Conservation (phyloP, 2,329 filamentous ascomycete genomes). For the Fusarium keratoplasticum region DNA sequence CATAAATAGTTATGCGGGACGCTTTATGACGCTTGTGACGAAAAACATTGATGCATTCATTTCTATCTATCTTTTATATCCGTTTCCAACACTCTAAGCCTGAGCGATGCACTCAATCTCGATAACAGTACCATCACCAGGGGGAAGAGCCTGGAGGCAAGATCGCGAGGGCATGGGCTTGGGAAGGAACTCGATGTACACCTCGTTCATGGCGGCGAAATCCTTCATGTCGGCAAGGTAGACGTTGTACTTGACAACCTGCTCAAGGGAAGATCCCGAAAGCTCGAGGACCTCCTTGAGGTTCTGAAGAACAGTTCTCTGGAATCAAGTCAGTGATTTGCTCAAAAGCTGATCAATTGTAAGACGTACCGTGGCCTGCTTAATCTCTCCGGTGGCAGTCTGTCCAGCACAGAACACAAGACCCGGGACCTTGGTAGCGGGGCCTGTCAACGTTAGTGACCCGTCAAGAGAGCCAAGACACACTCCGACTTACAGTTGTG, state of each 20-base stretch:
- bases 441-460: conserved; percentile 43
- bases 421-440: conserved; percentile 57
- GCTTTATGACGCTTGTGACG: not conserved
- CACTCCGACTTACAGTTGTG: conserved; percentile 54
- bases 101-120: conserved; percentile 59
- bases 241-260: conserved; percentile 77
- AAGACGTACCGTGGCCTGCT: conserved; percentile 49
- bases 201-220: conserved; percentile 72
- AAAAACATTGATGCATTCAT: not conserved
- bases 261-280: conserved; percentile 70
- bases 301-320: conserved; percentile 54
- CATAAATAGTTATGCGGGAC: not conserved
- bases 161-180: conserved; percentile 56
- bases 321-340: not conserved
- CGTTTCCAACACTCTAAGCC: conserved; percentile 30
- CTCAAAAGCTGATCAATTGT: accelerated
- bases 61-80: not conserved
- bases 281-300: conserved; percentile 76
- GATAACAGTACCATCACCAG: conserved; percentile 54
- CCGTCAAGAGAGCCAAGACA: not conserved
- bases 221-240: conserved; percentile 79
- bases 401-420: conserved; percentile 61
- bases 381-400: conserved; percentile 62
- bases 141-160: conserved; percentile 54
- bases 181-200: conserved; percentile 53